phyloP scores from a whole-genome alignment of 441 rosid genomes.

The Croton setiger region DNA sequence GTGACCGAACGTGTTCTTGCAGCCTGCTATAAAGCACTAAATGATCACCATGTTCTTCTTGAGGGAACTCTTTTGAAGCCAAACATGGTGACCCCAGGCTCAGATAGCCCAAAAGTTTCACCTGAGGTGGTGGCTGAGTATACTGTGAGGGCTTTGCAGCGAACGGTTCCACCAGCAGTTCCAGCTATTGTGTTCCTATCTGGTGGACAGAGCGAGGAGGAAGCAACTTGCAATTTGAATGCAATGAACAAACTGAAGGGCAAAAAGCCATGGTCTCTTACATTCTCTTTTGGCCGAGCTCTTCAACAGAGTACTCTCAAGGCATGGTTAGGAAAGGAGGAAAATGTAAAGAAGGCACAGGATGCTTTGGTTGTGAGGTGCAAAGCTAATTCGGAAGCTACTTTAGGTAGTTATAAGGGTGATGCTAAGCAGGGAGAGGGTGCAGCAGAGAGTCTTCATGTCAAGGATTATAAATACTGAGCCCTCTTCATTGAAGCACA shows the following conservation, averaged over 20 bases:
- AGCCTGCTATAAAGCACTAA: conserved; percentile 96
- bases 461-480: conserved; percentile 59
- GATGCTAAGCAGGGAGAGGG: conserved; percentile 72
- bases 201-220: conserved; percentile 97
- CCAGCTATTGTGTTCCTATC: conserved; percentile 91
- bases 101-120: conserved; percentile 74
- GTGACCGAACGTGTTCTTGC: conserved; percentile 91
- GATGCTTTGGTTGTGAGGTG: conserved; percentile 60
- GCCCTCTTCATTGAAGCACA: not conserved
- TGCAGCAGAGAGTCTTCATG: conserved; percentile 85
- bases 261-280: conserved; percentile 90
- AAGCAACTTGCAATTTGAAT: conserved; percentile 84
- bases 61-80: conserved; percentile 98
- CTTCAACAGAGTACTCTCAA: conserved; percentile 93
- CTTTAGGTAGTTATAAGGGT: conserved; percentile 82
- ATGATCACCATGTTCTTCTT: conserved; percentile 86
- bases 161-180: conserved; percentile 86
- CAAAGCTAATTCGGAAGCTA: conserved; percentile 96
- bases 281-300: conserved; percentile 97
- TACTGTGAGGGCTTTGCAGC: conserved; percentile 76
- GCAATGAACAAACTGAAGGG: conserved; percentile 86
- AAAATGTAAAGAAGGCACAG: conserved; percentile 66
- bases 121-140: conserved; percentile 74
- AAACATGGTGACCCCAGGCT: conserved; percentile 98
- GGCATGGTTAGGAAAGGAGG: conserved; percentile 87